Conservation (phyloP, 352 stramenopile species). For the Phytophthora parvispora region DNA sequence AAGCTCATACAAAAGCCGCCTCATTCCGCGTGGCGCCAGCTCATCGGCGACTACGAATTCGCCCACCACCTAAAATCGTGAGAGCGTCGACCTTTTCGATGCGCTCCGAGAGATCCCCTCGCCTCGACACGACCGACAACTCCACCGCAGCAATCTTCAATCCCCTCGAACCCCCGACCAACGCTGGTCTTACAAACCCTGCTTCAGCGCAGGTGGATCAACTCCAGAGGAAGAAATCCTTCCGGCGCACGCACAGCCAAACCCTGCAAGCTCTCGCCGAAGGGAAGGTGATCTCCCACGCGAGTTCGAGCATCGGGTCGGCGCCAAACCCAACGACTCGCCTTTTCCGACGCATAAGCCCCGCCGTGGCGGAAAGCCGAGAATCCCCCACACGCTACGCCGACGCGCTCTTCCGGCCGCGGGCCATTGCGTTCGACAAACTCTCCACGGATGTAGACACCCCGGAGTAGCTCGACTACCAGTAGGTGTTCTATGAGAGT, state of each 20-base stretch:
- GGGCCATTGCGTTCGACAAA: not conserved
- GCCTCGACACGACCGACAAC: not conserved
- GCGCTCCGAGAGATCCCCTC: not conserved
- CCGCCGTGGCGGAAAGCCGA: slow-evolving; percentile 23
- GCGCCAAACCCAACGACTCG: not conserved
- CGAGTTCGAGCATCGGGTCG: not conserved
- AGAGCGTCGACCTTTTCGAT: not conserved
- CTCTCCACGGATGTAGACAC: not conserved
- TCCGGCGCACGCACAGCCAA: slow-evolving; percentile 2
- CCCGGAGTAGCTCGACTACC: not conserved
- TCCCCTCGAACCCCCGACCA: not conserved
- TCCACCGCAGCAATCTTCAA: not conserved
- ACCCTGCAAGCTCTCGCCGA: not conserved
- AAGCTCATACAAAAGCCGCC: not conserved
- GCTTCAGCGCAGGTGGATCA: not conserved
- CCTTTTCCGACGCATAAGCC: slow-evolving; percentile 26
- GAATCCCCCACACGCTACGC: slow-evolving; percentile 39
- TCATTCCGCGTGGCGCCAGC: not conserved
- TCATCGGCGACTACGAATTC: not conserved
- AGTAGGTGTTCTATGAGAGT: no score
- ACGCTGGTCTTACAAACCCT: not conserved
- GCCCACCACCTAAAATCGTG: not conserved
- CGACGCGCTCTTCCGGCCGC: slow-evolving; percentile 27
- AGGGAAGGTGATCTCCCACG: not conserved
- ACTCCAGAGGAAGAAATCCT: not conserved